phyloP scores from a whole-genome alignment of 192 early-diverging fungal genomes.

The Coemansia sp. region DNA sequence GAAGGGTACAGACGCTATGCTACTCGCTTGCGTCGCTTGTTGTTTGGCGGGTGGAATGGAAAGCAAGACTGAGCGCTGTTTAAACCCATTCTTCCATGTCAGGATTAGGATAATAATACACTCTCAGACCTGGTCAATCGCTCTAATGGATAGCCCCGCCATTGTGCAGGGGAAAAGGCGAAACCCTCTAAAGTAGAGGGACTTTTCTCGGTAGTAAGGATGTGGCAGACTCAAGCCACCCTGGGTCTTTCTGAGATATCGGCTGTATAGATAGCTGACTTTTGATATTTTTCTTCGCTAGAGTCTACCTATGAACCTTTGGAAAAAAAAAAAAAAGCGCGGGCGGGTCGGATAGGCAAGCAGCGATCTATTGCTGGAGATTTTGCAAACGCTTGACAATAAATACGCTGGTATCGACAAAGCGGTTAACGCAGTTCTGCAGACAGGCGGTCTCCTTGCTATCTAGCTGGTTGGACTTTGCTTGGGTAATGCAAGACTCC shows the following conservation, averaged over 20 bases:
- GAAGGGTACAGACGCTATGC: not conserved
- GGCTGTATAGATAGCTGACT: not conserved
- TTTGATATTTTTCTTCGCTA: not conserved
- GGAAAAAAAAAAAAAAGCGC: too few species aligned
- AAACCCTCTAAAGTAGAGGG: too few species aligned
- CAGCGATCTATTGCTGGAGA: conserved; percentile 1
- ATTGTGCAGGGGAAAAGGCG: too few species aligned
- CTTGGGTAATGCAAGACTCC: conserved; percentile 63
- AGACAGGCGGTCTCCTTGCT: conserved; percentile 59
- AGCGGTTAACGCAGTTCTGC: conserved; percentile 70
- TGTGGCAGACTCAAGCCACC: too few species aligned
- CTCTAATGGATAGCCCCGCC: too few species aligned
- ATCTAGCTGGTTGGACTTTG: conserved; percentile 54
- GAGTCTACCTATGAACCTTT: too few species aligned
- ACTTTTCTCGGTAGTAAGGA: too few species aligned
- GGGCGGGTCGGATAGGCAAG: not conserved
- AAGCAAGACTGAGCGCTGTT: too few species aligned
- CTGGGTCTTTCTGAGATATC: too few species aligned
- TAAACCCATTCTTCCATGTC: too few species aligned
- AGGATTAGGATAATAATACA: too few species aligned
- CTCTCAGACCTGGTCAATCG: too few species aligned
- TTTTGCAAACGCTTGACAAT: conserved; percentile 59
- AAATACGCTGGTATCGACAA: conserved; percentile 63
- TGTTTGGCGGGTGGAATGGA: not conserved
- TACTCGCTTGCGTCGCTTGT: not conserved